phyloP scores from a whole-genome alignment of 2,329 filamentous ascomycete genomes.

The Diaporthe sp. region DNA sequence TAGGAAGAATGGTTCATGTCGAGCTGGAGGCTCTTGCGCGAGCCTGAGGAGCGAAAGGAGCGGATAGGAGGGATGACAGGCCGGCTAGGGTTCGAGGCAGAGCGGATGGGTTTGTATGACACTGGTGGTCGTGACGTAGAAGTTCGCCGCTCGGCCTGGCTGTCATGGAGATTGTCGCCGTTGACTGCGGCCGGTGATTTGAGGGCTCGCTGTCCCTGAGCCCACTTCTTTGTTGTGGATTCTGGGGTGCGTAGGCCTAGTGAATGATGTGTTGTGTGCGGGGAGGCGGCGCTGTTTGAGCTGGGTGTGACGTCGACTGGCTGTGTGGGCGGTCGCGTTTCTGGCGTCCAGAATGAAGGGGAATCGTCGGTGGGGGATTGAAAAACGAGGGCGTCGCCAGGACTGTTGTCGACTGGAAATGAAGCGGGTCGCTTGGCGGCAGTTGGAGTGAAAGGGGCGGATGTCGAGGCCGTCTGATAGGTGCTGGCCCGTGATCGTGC shows the following conservation, averaged over 20 bases:
- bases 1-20: conserved; percentile 63
- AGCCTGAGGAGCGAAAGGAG: conserved; percentile 67
- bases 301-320: conserved; percentile 45
- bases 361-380: conserved; percentile 40
- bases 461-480: conserved; percentile 50
- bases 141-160: conserved; percentile 46
- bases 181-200: conserved; percentile 55
- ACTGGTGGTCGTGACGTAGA: conserved; percentile 61
- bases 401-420: conserved; percentile 50
- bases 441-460: conserved; percentile 41
- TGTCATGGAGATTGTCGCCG: conserved; percentile 32
- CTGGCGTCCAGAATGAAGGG: conserved; percentile 35
- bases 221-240: conserved; percentile 50
- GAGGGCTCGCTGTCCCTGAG: conserved; percentile 61
- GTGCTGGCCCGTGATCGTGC: conserved; percentile 53
- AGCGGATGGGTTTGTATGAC: conserved; percentile 61
- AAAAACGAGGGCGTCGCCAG: conserved; percentile 36
- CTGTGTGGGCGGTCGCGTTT: conserved; percentile 36
- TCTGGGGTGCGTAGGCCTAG: conserved; percentile 44
- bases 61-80: conserved; percentile 65
- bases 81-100: conserved; percentile 45
- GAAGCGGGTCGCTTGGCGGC: conserved; percentile 52
- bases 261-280: conserved; percentile 45
- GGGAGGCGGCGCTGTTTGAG: conserved; percentile 18
- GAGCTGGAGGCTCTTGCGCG: conserved; percentile 65